Evolutionary conservation across 2,329 filamentous ascomycete species (phyloP).

Genomic region (Aspergillus carbonarius): DNA sequence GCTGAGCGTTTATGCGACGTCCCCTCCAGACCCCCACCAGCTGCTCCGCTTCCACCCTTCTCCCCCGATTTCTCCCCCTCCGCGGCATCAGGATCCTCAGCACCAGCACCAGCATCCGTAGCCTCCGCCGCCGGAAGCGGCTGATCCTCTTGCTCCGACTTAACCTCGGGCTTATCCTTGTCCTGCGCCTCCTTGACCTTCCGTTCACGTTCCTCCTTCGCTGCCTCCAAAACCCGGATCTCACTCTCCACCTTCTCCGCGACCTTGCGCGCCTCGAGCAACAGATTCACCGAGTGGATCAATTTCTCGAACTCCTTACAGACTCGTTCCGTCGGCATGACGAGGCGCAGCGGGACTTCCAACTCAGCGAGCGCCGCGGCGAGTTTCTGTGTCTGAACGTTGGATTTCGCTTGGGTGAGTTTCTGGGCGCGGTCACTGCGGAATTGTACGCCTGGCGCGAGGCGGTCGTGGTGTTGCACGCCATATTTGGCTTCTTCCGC

Average conservation of each 20-base stretch:
- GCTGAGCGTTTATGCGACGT: slow-evolving; percentile 71
- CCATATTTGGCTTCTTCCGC: slow-evolving; percentile 79
- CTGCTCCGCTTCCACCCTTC: neutral
- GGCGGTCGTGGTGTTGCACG: slow-evolving; percentile 78
- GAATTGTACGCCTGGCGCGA: slow-evolving; percentile 84
- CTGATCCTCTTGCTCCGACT: slow-evolving; percentile 36
- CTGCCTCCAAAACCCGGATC: slow-evolving; percentile 47
- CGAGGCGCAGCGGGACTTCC: slow-evolving; percentile 46
- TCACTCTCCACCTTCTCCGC: slow-evolving; percentile 50
- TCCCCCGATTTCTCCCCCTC: slow-evolving; percentile 5
- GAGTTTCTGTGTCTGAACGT: slow-evolving; percentile 51
- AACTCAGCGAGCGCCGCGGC: slow-evolving; percentile 49
- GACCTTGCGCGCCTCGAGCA: slow-evolving; percentile 50
- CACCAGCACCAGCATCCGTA: slow-evolving; percentile 16
- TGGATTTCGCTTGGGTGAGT: slow-evolving; percentile 51
- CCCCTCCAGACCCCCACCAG: slow-evolving; percentile 18
- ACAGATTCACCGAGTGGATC: slow-evolving; percentile 47
- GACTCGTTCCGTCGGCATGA: slow-evolving; percentile 52
- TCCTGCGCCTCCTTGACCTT: slow-evolving; percentile 32
- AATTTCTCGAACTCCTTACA: slow-evolving; percentile 52
- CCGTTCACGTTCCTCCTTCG: slow-evolving; percentile 40
- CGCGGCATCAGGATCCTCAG: slow-evolving; percentile 4
- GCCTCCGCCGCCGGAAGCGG: slow-evolving; percentile 9
- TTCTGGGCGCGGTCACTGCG: slow-evolving; percentile 62
- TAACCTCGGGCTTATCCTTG: slow-evolving; percentile 33